These are phyloP conservation scores for Strobilomyces echinocephalus DNA, from an alignment of 768 basidiomycete genomes.

Conservation along the genomic window DNA sequence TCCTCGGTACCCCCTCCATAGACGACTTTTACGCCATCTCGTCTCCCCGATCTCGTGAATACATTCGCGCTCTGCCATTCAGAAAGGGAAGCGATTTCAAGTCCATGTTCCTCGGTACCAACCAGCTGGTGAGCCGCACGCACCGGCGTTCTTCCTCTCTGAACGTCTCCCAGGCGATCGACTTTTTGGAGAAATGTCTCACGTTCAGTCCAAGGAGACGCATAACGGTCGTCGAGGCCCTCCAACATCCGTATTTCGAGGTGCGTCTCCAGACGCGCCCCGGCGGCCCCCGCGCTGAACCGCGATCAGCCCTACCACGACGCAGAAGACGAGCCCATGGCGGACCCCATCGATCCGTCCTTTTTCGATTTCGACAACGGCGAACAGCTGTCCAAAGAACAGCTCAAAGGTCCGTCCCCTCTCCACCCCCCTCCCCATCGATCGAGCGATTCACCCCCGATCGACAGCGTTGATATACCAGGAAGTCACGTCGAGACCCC, in stretches of 20 bases:
- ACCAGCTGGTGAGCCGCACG: slow-evolving; percentile 45
- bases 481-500: slow-evolving; percentile 36
- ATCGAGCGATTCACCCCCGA: not conserved
- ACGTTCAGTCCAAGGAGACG: slow-evolving; percentile 85
- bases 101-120: slow-evolving; percentile 70
- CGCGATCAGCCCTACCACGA: slow-evolving; percentile 70
- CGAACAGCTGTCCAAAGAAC: slow-evolving; percentile 56
- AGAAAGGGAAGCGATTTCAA: slow-evolving; percentile 71
- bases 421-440: not conserved
- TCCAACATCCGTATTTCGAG: slow-evolving; percentile 86
- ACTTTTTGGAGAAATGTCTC: slow-evolving; percentile 74
- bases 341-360: slow-evolving; percentile 65
- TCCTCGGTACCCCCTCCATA: slow-evolving; percentile 85
- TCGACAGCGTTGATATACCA: slow-evolving; percentile 42
- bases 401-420: slow-evolving; percentile 53
- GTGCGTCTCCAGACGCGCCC: slow-evolving; percentile 34
- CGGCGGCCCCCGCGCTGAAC: not conserved
- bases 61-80: slow-evolving; percentile 85
- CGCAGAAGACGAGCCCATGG: slow-evolving; percentile 81
- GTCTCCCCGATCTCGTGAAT: slow-evolving; percentile 73
- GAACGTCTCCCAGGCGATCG: slow-evolving; percentile 48
- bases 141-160: not conserved
- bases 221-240: slow-evolving; percentile 81
- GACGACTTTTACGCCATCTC: slow-evolving; percentile 95
- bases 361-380: slow-evolving; percentile 85